These are phyloP conservation scores for Gymnopilus dilepis DNA, from an alignment of 768 basidiomycete genomes.

Conservation along the genomic window DNA sequence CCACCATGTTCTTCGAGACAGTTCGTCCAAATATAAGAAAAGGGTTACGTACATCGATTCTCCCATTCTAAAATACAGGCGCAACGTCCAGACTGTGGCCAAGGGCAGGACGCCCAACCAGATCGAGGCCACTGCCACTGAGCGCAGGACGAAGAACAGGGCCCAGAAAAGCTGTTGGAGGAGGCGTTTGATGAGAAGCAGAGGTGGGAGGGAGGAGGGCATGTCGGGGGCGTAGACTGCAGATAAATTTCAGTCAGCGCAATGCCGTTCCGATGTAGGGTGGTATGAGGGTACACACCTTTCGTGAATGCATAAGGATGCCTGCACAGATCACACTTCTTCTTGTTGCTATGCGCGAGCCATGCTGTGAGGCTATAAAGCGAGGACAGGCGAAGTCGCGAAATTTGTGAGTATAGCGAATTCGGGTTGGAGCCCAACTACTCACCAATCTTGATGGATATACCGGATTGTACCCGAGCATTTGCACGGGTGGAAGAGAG, in stretches of 20 bases:
- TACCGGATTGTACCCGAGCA: constrained; percentile 97
- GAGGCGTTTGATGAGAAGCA: constrained; percentile 71
- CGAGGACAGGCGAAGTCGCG: no score
- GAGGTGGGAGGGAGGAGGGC: constrained; percentile 73
- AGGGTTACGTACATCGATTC: constrained; percentile 69
- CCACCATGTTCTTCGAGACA: no score
- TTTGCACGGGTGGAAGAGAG: constrained; percentile 95
- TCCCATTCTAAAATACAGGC: constrained; percentile 85
- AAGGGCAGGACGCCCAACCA: constrained; percentile 92
- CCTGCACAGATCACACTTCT: constrained; percentile 96
- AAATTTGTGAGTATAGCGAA: no score
- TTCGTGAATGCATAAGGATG: constrained; percentile 92
- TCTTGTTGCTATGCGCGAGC: constrained; percentile 94
- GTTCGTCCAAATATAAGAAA: not conserved
- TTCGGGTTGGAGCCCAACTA: no score
- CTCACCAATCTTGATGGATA: constrained; percentile 96
- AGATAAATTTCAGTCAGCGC: no score
- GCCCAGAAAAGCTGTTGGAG: constrained; percentile 67
- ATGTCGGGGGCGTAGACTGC: constrained; percentile 87
- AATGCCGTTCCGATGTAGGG: no score
- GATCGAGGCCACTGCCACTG: constrained; percentile 71
- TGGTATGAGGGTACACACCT: constrained; percentile 48
- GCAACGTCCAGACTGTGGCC: constrained; percentile 90
- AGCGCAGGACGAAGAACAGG: constrained; percentile 68
- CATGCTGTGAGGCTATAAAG: constrained; percentile 95